phyloP scores from a whole-genome alignment of 495 filamentous ascomycete species.

The Evernia prunastri region DNA sequence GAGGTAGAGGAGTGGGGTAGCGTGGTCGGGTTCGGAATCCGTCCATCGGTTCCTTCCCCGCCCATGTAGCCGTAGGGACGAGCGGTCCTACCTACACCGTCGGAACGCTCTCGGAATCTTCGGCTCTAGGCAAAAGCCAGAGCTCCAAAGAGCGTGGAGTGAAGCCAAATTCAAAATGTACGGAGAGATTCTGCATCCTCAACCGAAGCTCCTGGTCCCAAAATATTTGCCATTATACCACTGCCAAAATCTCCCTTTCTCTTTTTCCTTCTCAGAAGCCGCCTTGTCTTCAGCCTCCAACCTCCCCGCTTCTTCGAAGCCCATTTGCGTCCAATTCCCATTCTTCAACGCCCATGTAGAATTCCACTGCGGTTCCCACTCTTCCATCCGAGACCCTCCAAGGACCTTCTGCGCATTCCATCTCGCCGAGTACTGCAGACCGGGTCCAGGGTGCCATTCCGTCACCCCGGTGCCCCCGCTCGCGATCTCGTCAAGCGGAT shows the following conservation, averaged over 20 bases:
- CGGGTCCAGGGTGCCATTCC: conserved; percentile 8
- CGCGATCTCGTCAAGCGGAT: conserved; percentile 15
- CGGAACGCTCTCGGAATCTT: too few species aligned
- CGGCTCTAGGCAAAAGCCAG: too few species aligned
- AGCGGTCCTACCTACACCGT: too few species aligned
- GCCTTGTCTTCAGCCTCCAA: conserved; percentile 2
- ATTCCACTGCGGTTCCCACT: conserved; percentile 20
- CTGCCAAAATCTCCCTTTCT: background rate
- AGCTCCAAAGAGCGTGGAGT: too few species aligned
- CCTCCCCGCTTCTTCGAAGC: background rate
- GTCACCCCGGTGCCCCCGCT: background rate
- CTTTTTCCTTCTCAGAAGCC: background rate
- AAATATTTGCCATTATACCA: background rate
- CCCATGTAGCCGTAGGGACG: too few species aligned
- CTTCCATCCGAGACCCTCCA: conserved; percentile 7
- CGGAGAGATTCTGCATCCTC: background rate
- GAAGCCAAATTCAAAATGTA: background rate
- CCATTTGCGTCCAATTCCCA: conserved; percentile 4
- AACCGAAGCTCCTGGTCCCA: background rate
- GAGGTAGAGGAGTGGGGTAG: too few species aligned
- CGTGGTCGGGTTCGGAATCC: too few species aligned
- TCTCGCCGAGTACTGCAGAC: conserved; percentile 19
- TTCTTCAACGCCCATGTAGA: conserved; percentile 17
- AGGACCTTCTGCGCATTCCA: conserved; percentile 14
- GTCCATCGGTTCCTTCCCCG: too few species aligned